phyloP scores from a whole-genome alignment of 2,329 filamentous ascomycete genomes.

The Graphilbum fragrans region DNA sequence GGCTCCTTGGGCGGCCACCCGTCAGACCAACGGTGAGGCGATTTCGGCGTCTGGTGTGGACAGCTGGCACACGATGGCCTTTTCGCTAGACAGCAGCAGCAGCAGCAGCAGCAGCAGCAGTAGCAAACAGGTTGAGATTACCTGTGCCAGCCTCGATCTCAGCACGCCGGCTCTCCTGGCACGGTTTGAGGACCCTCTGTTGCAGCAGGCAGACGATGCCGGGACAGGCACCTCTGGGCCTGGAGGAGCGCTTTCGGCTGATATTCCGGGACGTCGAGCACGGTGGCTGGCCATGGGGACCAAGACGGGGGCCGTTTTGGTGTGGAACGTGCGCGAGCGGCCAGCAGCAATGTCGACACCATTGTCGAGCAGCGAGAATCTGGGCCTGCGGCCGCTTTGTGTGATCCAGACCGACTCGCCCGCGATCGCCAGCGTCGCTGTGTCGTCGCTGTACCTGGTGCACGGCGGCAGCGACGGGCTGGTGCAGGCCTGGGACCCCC shows the following conservation, averaged over 20 bases:
- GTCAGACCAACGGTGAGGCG: no score
- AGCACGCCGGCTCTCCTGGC: slow-evolving; percentile 63
- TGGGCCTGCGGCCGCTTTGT: slow-evolving; percentile 55
- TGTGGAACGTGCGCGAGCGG: slow-evolving; percentile 74
- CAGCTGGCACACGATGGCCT: slow-evolving; percentile 54
- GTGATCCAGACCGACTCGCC: slow-evolving; percentile 85
- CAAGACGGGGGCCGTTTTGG: slow-evolving; percentile 57
- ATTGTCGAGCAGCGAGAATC: not conserved
- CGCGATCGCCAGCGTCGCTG: slow-evolving; percentile 67
- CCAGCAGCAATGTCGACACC: not conserved
- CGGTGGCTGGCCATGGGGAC: slow-evolving; percentile 76
- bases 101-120: slow-evolving; percentile 5
- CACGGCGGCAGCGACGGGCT: slow-evolving; percentile 91
- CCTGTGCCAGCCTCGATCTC: slow-evolving; percentile 57
- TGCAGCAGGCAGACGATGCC: slow-evolving; percentile 35
- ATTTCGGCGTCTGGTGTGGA: slow-evolving; percentile 25
- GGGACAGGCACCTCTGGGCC: slow-evolving; percentile 28
- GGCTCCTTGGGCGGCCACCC: no score
- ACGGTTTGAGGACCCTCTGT: slow-evolving; percentile 60
- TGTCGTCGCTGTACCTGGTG: slow-evolving; percentile 78
- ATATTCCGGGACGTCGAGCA: slow-evolving; percentile 75
- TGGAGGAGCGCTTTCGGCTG: slow-evolving; percentile 25
- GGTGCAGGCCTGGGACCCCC: slow-evolving; percentile 93
- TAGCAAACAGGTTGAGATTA: slow-evolving; percentile 40
- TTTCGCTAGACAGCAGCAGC: slow-evolving; percentile 48